phyloP scores from a whole-genome alignment of 345 rosid species.

The Raphanus raphanistrum region DNA sequence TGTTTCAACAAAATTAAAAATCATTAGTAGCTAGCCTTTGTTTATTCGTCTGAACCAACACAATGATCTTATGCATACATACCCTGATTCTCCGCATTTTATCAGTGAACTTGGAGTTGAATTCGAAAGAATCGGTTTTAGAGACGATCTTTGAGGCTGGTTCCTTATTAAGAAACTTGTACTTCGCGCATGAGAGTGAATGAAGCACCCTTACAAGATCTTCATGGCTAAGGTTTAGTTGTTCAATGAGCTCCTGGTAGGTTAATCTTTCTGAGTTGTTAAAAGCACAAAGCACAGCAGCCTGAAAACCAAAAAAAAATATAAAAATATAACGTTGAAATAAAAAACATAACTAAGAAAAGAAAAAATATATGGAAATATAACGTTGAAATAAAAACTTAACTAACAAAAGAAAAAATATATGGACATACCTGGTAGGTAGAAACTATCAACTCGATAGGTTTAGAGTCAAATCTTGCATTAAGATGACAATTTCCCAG shows the following conservation, averaged over 20 bases:
- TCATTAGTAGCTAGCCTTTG: neutral
- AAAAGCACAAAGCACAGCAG: constrained; percentile 72
- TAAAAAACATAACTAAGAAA: neutral
- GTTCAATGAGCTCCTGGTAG: constrained; percentile 70
- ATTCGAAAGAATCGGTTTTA: constrained; percentile 52
- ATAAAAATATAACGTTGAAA: neutral
- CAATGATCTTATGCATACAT: neutral
- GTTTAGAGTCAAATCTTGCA: constrained; percentile 49
- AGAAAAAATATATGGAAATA: neutral
- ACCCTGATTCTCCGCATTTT: constrained; percentile 85
- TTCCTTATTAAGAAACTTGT: constrained; percentile 68
- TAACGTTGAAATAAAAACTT: neutral
- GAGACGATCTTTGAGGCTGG: constrained; percentile 52
- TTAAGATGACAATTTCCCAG: constrained; percentile 53
- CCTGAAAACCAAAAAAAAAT: neutral
- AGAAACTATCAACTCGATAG: constrained; percentile 53
- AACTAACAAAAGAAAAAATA: neutral
- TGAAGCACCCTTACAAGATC: constrained; percentile 81
- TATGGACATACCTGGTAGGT: constrained; percentile 53
- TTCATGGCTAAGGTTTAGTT: constrained; percentile 70
- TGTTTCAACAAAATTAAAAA: neutral
- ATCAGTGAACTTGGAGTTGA: constrained; percentile 75
- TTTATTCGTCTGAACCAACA: neutral
- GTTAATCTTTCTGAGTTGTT: constrained; percentile 65
- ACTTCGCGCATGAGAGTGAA: constrained; percentile 68